phyloP scores from a whole-genome alignment of 306 rosid species.

The Vigna mungo region DNA sequence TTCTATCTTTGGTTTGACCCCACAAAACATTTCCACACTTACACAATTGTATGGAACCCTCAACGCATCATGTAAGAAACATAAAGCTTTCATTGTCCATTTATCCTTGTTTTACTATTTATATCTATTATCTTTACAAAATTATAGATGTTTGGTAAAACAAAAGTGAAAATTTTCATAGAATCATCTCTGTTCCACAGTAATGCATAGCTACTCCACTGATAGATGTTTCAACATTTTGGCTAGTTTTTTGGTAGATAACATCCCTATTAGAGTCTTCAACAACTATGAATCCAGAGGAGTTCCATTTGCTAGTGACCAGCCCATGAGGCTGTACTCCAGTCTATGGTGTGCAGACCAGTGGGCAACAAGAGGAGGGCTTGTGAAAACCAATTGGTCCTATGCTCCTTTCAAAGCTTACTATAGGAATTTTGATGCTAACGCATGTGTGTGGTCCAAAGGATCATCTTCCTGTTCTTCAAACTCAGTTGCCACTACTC shows the following conservation, averaged over 20 bases:
- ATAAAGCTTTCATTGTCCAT: neutral
- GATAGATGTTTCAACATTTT: neutral
- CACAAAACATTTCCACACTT: conserved; percentile 48
- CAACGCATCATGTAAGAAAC: conserved; percentile 51
- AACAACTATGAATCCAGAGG: conserved; percentile 50
- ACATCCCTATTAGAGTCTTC: conserved; percentile 51
- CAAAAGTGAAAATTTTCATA: neutral
- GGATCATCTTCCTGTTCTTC: conserved; percentile 31
- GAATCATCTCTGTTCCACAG: neutral
- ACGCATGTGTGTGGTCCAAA: conserved; percentile 41
- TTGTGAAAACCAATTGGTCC: conserved; percentile 49
- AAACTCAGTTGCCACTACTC: neutral
- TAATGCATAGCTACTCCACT: neutral
- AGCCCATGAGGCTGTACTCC: conserved; percentile 51
- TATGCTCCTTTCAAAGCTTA: conserved; percentile 52
- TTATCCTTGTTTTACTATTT: neutral
- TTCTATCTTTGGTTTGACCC: conserved; percentile 64
- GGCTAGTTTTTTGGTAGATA: conserved; percentile 49
- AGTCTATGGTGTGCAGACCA: conserved; percentile 52
- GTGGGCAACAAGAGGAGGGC: conserved; percentile 56
- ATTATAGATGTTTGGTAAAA: neutral
- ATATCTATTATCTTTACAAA: neutral
- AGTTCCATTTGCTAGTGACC: conserved; percentile 50
- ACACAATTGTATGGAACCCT: conserved; percentile 48
- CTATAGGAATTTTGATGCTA: conserved; percentile 47